Conservation (phyloP, 2,329 filamentous ascomycete species). For the Clonostachys rosea region DNA sequence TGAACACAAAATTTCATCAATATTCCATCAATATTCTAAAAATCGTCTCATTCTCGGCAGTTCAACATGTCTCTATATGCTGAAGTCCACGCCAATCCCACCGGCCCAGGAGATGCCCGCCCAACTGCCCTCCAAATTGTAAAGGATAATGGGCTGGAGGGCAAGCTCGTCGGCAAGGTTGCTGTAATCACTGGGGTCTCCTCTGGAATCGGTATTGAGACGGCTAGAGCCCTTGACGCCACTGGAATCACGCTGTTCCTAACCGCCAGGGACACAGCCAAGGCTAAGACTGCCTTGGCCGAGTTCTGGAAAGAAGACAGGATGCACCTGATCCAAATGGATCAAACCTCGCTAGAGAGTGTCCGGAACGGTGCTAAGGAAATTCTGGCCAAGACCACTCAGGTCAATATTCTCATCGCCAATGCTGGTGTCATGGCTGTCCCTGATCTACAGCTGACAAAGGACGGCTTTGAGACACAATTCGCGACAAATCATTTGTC, state of each 20-base stretch:
- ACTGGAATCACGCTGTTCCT: constrained; percentile 38
- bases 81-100: not conserved
- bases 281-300: constrained; percentile 16
- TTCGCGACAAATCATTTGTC: constrained; percentile 39
- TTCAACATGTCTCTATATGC: not conserved
- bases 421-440: constrained; percentile 30
- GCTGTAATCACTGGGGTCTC: constrained; percentile 35
- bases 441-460: constrained; percentile 5
- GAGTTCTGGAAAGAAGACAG: constrained; percentile 7
- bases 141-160: constrained; percentile 7
- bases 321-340: constrained; percentile 24
- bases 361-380: constrained; percentile 15
- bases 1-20: too few species aligned
- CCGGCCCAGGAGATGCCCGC: constrained; percentile 8
- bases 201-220: constrained; percentile 36
- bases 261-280: constrained; percentile 29
- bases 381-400: constrained; percentile 7
- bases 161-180: constrained; percentile 13
- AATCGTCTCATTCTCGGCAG: too few species aligned
- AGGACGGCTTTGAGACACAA: constrained; percentile 35
- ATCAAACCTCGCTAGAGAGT: constrained; percentile 19
- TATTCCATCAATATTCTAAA: too few species aligned
- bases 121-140: constrained; percentile 9
- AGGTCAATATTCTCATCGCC: constrained; percentile 27
- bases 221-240: constrained; percentile 30